Evolutionary conservation across 306 rosid species (phyloP), one percentile per base, ranked within the genome.

Genomic region (Begonia masoniana): DNA sequence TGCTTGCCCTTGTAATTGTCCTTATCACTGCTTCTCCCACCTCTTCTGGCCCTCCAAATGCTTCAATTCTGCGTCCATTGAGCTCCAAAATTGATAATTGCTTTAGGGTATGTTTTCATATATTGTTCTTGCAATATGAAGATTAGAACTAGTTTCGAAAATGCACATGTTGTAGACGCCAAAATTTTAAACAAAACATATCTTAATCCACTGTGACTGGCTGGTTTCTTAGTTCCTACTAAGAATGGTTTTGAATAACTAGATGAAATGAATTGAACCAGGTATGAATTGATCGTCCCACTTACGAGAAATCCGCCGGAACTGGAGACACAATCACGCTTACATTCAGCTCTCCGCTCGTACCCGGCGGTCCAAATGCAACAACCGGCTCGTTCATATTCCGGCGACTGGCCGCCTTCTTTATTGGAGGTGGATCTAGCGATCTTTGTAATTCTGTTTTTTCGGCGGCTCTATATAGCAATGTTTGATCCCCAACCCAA

Each of bases 401-500:
- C 24, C 68, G 51, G 23, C 92, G 76, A 31, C 50, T 65, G 19
- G 62, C 62, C 48, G 68, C 49, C 43, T 12, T 45, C 45, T 53
- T 68, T 60, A 78, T 8, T 13, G 95, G 70, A 35, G 95, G 96
- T 14, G 84, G 96, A 69, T 91, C 96, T 51, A 86, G 76, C 52
- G 96, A 82, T 56, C 74, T 61, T 66, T 86, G 92, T 41, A 62
- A 50, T 50, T 89, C 97, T 14, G 62, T 62, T 65, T 53, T 86
- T 73, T 86, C 81, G 24, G 82, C 82, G 15, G 92, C 88, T 68
- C 94, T 62, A 58, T 83, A 91, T 48, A 86, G 42, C 35, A 79
- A n/a, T 31, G 82, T 86, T 70, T 91, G 88, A 67, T 83, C 96
- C 70, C 99, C 94, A 57, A 86, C 94, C 99, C 96, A 91, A 51